Conservation (phyloP, 2,329 filamentous ascomycete genomes). For the Phialemonium atrogriseum region DNA sequence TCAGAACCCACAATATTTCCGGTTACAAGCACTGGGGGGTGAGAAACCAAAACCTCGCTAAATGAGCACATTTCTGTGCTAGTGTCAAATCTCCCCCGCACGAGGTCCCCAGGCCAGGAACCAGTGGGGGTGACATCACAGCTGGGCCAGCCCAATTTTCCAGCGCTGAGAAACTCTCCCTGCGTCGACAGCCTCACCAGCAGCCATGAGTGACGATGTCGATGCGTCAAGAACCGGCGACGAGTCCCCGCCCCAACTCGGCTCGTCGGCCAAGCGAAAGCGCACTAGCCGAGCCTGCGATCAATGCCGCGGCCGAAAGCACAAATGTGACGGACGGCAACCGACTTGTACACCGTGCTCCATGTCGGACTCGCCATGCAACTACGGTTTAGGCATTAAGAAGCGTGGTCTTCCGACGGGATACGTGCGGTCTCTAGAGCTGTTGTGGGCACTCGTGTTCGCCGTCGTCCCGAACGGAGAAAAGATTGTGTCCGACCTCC, state of each 20-base stretch:
- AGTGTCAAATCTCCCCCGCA: no score
- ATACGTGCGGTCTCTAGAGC: not conserved
- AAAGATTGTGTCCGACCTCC: not conserved
- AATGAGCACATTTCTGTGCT: no score
- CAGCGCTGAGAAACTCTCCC: no score
- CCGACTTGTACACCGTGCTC: not conserved
- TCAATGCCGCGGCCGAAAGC: not conserved
- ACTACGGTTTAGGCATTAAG: not conserved
- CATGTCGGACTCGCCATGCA: not conserved
- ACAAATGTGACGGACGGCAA: not conserved
- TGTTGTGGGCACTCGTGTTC: conserved; percentile 1
- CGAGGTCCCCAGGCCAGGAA: no score
- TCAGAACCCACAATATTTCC: no score
- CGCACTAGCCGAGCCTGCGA: not conserved
- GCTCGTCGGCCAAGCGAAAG: not conserved
- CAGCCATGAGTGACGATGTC: not conserved
- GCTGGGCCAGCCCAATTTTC: no score
- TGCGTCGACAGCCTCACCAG: no score
- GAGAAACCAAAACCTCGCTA: no score
- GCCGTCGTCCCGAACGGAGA: not conserved
- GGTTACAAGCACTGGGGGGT: no score
- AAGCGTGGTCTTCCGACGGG: not conserved
- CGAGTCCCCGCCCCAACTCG: not conserved
- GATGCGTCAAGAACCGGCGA: not conserved
- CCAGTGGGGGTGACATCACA: no score